These are phyloP conservation scores for Tetradesmus lagerheimii DNA, from an alignment of 139 green algal species.

Conservation along the genomic window DNA sequence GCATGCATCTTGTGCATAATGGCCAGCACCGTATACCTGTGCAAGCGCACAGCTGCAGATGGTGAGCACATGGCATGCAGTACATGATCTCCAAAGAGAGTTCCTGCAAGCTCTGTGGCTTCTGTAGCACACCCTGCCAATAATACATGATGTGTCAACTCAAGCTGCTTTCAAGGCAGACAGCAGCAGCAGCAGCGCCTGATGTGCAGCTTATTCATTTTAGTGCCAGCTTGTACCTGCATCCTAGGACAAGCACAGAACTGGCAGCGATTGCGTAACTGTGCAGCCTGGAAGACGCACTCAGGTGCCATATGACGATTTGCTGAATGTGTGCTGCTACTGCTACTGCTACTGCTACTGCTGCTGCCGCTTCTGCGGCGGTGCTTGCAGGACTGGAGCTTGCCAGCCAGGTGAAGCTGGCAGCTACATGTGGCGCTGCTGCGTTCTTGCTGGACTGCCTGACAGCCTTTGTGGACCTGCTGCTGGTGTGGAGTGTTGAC, in stretches of 20 bases:
- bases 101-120: background rate
- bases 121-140: background rate
- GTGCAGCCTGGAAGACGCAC: too few species aligned
- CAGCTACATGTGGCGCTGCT: constrained; percentile 6
- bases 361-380: background rate
- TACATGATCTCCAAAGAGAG: too few species aligned
- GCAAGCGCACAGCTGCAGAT: background rate
- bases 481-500: constrained; percentile 23
- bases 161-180: too few species aligned
- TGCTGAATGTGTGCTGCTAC: too few species aligned
- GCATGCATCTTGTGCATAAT: constrained; percentile 10
- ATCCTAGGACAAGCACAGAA: too few species aligned
- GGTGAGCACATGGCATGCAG: constrained; percentile 17
- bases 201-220: too few species aligned
- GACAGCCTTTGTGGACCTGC: constrained; percentile 11
- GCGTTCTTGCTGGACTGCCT: constrained; percentile 28
- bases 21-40: background rate
- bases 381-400: constrained; percentile 19
- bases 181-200: too few species aligned
- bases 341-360: background rate
- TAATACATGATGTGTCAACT: too few species aligned
- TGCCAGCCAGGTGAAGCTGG: constrained; percentile 3
- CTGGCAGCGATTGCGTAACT: too few species aligned
- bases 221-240: too few species aligned
- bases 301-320: too few species aligned